phyloP scores from a whole-genome alignment of 805 yeast species.

The Ogataea pini region DNA sequence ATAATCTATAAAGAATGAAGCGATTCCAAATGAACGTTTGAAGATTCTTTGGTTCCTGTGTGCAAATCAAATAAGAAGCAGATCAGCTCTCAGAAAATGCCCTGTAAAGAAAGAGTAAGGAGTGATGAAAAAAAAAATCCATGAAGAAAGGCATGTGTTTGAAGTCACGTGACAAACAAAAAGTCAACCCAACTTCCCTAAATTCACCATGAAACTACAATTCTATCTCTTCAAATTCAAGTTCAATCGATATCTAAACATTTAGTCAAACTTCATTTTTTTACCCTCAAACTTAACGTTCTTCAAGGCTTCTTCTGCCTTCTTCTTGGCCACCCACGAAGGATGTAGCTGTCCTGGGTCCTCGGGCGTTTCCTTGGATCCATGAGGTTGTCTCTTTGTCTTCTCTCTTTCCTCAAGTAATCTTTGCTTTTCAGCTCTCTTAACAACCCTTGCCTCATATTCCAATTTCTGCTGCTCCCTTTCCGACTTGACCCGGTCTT shows the following conservation, averaged over 20 bases:
- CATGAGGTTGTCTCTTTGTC: slow-evolving; percentile 20
- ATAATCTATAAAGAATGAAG: background rate
- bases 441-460: slow-evolving; percentile 70
- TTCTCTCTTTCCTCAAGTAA: slow-evolving; percentile 16
- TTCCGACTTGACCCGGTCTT: slow-evolving; percentile 53
- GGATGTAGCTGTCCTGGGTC: slow-evolving; percentile 65
- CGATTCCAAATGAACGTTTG: no score
- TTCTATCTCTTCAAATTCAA: no score
- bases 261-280: slow-evolving; percentile 72
- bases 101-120: no score
- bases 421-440: slow-evolving; percentile 54
- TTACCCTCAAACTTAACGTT: slow-evolving; percentile 78
- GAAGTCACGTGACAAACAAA: no score
- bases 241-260: no score
- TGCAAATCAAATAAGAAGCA: no score
- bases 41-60: no score
- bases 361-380: background rate
- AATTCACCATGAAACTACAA: no score
- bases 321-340: slow-evolving; percentile 94
- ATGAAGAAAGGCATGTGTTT: no score
- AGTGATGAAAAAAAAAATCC: no score
- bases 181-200: no score
- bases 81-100: no score
- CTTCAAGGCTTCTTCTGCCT: slow-evolving; percentile 64
- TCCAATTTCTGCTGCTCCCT: slow-evolving; percentile 62